Percentiles rank a stretch among this genome's conserved stretches.
phyloP scores from a whole-genome alignment of 108 stramenopile genomes.

The Ochromonas danica region DNA sequence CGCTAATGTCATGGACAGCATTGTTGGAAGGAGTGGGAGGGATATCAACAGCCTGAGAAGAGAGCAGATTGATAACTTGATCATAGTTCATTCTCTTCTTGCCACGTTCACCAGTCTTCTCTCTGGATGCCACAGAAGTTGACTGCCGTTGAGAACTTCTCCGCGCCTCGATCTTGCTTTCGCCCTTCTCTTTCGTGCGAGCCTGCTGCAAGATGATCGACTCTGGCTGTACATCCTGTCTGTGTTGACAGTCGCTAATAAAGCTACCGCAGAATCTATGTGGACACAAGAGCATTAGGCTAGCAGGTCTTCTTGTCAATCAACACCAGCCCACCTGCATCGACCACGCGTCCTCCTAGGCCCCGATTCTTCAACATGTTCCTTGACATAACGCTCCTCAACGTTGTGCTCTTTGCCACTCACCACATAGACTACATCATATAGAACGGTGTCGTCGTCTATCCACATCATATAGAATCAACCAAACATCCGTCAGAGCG shows the following conservation, averaged over 20 bases:
- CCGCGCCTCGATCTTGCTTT: neutral
- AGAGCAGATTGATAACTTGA: neutral
- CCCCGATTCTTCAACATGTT: neutral
- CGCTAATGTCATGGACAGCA: no score
- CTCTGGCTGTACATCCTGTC: neutral
- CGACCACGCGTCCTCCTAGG: neutral
- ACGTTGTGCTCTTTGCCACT: neutral
- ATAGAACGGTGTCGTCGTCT: neutral
- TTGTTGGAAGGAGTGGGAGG: no score
- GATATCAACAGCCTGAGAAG: neutral
- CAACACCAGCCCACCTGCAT: neutral
- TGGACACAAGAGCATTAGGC: neutral
- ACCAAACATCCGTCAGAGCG: neutral
- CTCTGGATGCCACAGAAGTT: neutral
- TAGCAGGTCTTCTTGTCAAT: neutral
- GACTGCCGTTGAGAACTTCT: neutral
- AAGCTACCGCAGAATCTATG: neutral
- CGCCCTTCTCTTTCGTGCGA: neutral
- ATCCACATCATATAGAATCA: neutral
- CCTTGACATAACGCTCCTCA: neutral
- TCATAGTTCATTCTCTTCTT: neutral
- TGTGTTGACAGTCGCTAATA: neutral
- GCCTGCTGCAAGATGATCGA: neutral
- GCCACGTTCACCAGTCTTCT: neutral
- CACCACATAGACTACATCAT: neutral